Evolutionary conservation across 208 protist genomes (phyloP), one percentile per base, ranked within the genome.

Genomic region (Trypanosoma brucei): DNA sequence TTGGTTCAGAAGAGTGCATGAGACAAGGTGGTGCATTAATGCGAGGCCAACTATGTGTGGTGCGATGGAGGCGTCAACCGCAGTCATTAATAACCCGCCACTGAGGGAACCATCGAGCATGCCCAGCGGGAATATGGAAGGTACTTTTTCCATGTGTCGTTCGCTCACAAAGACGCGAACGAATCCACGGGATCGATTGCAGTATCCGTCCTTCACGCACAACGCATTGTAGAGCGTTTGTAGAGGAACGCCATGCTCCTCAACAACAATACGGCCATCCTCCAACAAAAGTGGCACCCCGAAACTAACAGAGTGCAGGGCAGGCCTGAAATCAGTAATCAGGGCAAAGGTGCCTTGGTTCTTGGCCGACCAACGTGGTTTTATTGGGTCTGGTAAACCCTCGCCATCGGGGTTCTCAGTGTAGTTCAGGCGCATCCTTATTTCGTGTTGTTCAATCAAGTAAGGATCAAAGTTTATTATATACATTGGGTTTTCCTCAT

Each of bases 401-500:
- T 75, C 71, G 59, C 80, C 78, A 65, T 96, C 88, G 54, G 88
- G 75, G 8, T 65, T 78, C 57, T 96, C 91, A 53, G 75, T 80
- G 57, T 79, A 73, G 70, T 93, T 92, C 48, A 81, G 73, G 42
- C 74, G 76, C 71, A 91, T 78, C 37, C 78, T 75, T 68, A 84
- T 63, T 75, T 94, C 84, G 38, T 81, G 62, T 76, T 91, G 78
- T 62, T 96, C 86, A 65, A 96, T 72, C 37, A 89, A 52, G 74
- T 94, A 90, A 22, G 91, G 91, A 62, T 96, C 83, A 71, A 80
- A 94, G 71, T 96, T 91, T 59, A 96, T 79, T 62, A 96, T 80
- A 76, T 84, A 91, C 11, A 88, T 71, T 6, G 82, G 83, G 45
- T 81, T 70, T 37, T 57, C 50, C 34, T 92, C 82, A 2, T n/a